Evolutionary conservation across 2,329 filamentous ascomycete genomes (phyloP).

Genomic region (Diaporthe aspalathi): DNA sequence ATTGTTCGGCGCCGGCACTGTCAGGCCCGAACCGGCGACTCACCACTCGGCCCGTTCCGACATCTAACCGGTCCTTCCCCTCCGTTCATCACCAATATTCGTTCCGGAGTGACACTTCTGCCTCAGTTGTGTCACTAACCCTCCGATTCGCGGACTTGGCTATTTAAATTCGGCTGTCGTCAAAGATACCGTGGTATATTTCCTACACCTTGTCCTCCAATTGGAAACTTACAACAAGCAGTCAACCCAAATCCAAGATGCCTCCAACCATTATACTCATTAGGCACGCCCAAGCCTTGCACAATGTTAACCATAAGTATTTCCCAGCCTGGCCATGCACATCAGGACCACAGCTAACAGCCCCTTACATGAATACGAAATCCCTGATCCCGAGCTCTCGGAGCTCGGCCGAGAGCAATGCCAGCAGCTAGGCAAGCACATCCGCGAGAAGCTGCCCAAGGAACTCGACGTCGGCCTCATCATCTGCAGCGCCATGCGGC

Average conservation of each 20-base stretch:
- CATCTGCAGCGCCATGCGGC: slow-evolving; percentile 72
- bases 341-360: slow-evolving; percentile 43
- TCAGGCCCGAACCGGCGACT: background rate
- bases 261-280: slow-evolving; percentile 79
- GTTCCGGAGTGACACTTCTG: background rate
- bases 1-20: background rate
- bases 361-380: slow-evolving; percentile 55
- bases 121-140: background rate
- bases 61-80: background rate
- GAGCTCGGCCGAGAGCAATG: slow-evolving; percentile 63
- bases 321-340: background rate
- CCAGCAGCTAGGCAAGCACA: slow-evolving; percentile 53
- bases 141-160: background rate
- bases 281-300: slow-evolving; percentile 83
- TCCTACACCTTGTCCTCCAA: background rate
- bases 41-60: background rate
- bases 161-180: background rate
- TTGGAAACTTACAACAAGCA: background rate
- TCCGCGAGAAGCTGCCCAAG: slow-evolving; percentile 55
- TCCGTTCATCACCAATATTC: background rate
- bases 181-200: background rate
- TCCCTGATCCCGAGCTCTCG: slow-evolving; percentile 65
- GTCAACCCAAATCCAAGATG: slow-evolving; percentile 60
- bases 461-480: slow-evolving; percentile 64
- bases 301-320: slow-evolving; percentile 64